phyloP scores from a whole-genome alignment of 2,329 filamentous ascomycete genomes.

The Apiospora saccharicola region DNA sequence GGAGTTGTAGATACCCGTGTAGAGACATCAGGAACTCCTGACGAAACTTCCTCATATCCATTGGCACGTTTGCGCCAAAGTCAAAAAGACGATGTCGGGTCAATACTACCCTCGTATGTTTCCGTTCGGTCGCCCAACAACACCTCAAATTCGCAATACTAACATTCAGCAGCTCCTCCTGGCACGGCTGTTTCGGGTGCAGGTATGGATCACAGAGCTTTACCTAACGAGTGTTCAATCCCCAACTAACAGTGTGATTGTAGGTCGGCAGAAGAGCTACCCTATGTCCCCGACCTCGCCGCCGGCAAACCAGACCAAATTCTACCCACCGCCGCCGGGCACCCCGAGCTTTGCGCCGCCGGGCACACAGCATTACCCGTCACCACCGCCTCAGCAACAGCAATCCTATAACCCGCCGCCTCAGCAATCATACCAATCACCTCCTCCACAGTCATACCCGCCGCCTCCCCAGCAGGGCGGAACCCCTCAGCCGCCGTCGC shows the following conservation, averaged over 20 bases:
- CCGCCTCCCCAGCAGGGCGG: conserved; percentile 41
- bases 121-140: conserved; percentile 13
- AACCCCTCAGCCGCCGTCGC: conserved; percentile 36
- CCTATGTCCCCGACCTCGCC: conserved; percentile 57
- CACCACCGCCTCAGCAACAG: conserved; percentile 37
- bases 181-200: conserved; percentile 43
- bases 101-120: conserved; percentile 58
- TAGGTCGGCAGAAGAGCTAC: conserved; percentile 49
- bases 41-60: background rate
- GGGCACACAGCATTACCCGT: conserved; percentile 44
- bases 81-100: conserved; percentile 47
- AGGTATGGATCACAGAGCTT: conserved; percentile 19
- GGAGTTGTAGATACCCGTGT: background rate
- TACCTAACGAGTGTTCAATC: conserved; percentile 33
- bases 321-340: conserved; percentile 52
- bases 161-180: conserved; percentile 49
- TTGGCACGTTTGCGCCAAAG: background rate
- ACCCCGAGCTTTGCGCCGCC: conserved; percentile 44
- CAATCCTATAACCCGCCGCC: conserved; percentile 40
- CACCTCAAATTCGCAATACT: conserved; percentile 27
- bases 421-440: conserved; percentile 39
- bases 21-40: background rate
- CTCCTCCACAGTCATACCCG: conserved; percentile 40
- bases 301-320: conserved; percentile 53
- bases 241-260: conserved; percentile 30